Conservation (phyloP, 1,284 basidiomycete genomes). For the Ganoderma boninense region DNA sequence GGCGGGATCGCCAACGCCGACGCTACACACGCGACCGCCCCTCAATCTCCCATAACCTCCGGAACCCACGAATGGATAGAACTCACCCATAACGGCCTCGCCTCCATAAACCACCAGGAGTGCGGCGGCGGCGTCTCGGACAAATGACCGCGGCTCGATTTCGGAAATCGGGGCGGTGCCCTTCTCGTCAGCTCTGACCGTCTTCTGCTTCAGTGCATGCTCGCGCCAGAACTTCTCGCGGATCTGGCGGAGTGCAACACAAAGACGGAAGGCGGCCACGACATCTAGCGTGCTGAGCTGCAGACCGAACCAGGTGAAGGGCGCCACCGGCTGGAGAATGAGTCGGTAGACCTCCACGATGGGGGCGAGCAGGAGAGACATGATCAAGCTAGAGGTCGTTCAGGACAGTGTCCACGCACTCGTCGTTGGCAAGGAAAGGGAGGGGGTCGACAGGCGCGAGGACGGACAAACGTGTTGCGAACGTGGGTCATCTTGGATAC, state of each 20-base stretch:
- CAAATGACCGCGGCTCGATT: constrained; percentile 62
- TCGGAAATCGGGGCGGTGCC: constrained; percentile 27
- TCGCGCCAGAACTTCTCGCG: constrained; percentile 57
- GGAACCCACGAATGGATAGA: neutral
- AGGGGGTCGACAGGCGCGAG: neutral
- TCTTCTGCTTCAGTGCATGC: constrained; percentile 46
- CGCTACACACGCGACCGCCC: constrained; percentile 45
- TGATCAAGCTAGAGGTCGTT: constrained; percentile 10
- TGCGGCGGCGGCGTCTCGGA: constrained; percentile 62
- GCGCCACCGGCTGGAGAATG: constrained; percentile 66
- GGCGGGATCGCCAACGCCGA: constrained; percentile 69
- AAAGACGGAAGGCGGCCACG: constrained; percentile 70
- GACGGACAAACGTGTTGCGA: constrained; percentile 19
- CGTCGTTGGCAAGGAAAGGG: neutral
- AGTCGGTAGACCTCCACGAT: constrained; percentile 62
- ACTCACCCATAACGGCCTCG: constrained; percentile 68
- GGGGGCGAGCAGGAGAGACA: constrained; percentile 46
- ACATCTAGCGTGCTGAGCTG: constrained; percentile 69
- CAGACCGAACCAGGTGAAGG: constrained; percentile 73
- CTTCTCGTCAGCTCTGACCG: constrained; percentile 23
- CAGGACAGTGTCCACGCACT: neutral
- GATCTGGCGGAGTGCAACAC: constrained; percentile 71
- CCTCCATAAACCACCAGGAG: constrained; percentile 78
- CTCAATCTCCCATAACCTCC: neutral
- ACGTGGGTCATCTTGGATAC: neutral